Conservation (phyloP, 2,329 filamentous ascomycete species). For the Aspergillus fumigatus region DNA sequence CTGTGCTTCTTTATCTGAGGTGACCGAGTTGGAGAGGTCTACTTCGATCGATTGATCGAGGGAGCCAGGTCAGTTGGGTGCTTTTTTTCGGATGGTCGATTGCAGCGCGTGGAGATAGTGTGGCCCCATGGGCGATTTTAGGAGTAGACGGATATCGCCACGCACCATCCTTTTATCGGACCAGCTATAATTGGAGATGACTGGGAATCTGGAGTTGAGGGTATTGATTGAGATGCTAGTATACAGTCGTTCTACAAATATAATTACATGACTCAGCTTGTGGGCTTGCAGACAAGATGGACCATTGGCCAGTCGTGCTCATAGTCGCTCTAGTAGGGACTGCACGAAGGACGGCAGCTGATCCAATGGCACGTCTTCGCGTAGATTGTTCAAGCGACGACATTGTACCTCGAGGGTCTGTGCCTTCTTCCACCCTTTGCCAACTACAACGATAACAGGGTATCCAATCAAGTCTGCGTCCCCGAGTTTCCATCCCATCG, state of each 20-base stretch:
- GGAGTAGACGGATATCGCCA: not conserved
- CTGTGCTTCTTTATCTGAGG: not conserved
- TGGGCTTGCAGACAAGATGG: not conserved
- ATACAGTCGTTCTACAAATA: not conserved
- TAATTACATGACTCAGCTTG: not conserved
- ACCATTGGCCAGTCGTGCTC: slow-evolving; percentile 14
- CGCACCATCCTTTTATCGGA: not conserved
- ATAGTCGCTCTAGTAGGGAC: slow-evolving; percentile 50
- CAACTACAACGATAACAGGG: slow-evolving; percentile 75
- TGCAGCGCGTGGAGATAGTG: slow-evolving; percentile 2
- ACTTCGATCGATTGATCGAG: not conserved
- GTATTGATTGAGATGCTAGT: not conserved
- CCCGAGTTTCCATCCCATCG: slow-evolving; percentile 77
- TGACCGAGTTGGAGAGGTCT: not conserved
- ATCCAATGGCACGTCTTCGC: slow-evolving; percentile 53
- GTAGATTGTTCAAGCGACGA: slow-evolving; percentile 57
- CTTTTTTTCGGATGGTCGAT: slow-evolving; percentile 4
- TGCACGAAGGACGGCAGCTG: slow-evolving; percentile 47
- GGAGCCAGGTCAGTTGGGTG: not conserved
- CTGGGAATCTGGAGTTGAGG: not conserved
- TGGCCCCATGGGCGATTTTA: not conserved
- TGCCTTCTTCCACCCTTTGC: slow-evolving; percentile 60
- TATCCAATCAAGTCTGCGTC: slow-evolving; percentile 90
- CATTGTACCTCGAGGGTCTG: slow-evolving; percentile 73
- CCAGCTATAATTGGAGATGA: not conserved